These are phyloP conservation scores for Backusella australiensis DNA, from an alignment of 192 early-diverging fungal species.

Conservation along the genomic window DNA sequence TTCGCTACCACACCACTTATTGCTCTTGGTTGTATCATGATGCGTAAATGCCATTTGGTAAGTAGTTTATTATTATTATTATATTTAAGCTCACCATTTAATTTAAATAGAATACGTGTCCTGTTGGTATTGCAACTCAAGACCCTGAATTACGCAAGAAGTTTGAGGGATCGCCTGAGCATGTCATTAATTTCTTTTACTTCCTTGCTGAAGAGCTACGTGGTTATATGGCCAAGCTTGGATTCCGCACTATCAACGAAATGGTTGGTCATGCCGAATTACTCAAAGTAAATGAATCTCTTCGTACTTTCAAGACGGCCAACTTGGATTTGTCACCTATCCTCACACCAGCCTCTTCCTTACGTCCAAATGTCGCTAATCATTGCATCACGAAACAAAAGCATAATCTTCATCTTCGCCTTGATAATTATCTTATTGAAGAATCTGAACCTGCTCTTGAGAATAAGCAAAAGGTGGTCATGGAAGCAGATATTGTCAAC, in stretches of 20 bases:
- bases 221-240: slow-evolving; percentile 91
- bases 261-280: slow-evolving; percentile 96
- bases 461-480: slow-evolving; percentile 51
- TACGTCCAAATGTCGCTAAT: slow-evolving; percentile 90
- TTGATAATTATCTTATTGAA: slow-evolving; percentile 88
- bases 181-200: slow-evolving; percentile 99
- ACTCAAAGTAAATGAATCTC: slow-evolving; percentile 73
- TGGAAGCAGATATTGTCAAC: slow-evolving; percentile 78
- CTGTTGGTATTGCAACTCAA: slow-evolving; percentile 98
- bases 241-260: slow-evolving; percentile 91
- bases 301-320: slow-evolving; percentile 81
- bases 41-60: slow-evolving; percentile 68
- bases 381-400: slow-evolving; percentile 83
- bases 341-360: slow-evolving; percentile 81
- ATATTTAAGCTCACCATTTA: background rate
- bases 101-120: slow-evolving; percentile 88
- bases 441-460: slow-evolving; percentile 73
- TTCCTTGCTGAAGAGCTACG: slow-evolving; percentile 96
- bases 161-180: slow-evolving; percentile 92
- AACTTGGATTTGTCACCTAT: slow-evolving; percentile 87
- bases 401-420: slow-evolving; percentile 81
- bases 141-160: slow-evolving; percentile 91
- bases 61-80: background rate
- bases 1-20: slow-evolving; percentile 99
- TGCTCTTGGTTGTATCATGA: slow-evolving; percentile 94